Percentiles rank a stretch among this genome's conserved stretches.
Evolutionary conservation across 2,329 filamentous ascomycete genomes (phyloP).

Genomic region (Pestalotiopsis sp.): DNA sequence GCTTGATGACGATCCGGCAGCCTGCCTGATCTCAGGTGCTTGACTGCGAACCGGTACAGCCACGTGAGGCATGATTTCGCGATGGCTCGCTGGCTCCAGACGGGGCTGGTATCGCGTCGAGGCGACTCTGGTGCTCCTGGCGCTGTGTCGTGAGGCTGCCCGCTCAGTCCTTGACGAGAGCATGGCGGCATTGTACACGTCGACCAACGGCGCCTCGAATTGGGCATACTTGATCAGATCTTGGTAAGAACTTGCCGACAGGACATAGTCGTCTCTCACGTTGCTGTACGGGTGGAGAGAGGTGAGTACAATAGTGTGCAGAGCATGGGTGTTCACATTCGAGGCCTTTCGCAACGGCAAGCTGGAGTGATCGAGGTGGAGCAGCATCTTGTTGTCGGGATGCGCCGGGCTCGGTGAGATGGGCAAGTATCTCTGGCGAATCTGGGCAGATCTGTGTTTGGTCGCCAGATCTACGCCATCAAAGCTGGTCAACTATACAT

Average conservation of each 20-base stretch:
- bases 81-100: neutral
- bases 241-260: slow-evolving; percentile 21
- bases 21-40: neutral
- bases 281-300: slow-evolving; percentile 18
- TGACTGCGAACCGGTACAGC: neutral
- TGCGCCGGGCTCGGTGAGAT: slow-evolving; percentile 22
- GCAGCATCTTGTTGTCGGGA: slow-evolving; percentile 24
- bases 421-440: slow-evolving; percentile 20
- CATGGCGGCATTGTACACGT: neutral
- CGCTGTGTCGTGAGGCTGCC: neutral
- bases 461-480: slow-evolving; percentile 16
- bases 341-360: slow-evolving; percentile 20
- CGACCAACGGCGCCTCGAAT: slow-evolving; percentile 15
- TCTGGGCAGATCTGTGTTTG: slow-evolving; percentile 14
- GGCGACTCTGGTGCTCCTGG: too few relatives aligned
- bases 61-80: neutral
- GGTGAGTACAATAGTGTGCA: slow-evolving; percentile 14
- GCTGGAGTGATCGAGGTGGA: slow-evolving; percentile 17
- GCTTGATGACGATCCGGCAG: too few relatives aligned
- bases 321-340: slow-evolving; percentile 20
- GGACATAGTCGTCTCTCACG: slow-evolving; percentile 16
- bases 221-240: slow-evolving; percentile 22
- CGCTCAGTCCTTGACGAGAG: neutral
- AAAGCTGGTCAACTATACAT: slow-evolving; percentile 24
- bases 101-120: neutral